Evolutionary conservation across 129 eudicot species (phyloP).

Genomic region (Smallanthus sonchifolius): DNA sequence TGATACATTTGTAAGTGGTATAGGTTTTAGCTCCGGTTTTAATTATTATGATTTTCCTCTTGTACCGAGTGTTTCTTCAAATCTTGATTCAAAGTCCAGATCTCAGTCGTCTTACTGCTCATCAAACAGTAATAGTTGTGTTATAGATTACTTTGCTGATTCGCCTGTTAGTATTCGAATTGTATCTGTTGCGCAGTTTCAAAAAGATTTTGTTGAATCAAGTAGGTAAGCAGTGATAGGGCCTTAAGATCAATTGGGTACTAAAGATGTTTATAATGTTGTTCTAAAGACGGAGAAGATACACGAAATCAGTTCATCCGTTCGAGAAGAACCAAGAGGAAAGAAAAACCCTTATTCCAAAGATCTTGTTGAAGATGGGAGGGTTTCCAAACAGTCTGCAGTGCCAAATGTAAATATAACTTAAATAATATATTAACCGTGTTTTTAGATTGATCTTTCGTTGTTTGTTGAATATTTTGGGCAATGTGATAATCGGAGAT

Average conservation of each 20-base stretch:
- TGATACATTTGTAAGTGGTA: conserved; percentile 16
- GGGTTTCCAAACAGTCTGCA: conserved; percentile 56
- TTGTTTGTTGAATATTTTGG: no score
- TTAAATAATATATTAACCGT: no score
- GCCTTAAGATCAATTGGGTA: conserved; percentile 15
- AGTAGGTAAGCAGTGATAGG: conserved; percentile 29
- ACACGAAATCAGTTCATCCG: background rate
- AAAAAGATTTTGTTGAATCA: conserved; percentile 56
- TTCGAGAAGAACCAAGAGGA: conserved; percentile 39
- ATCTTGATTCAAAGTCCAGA: conserved; percentile 31
- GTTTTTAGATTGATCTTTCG: no score
- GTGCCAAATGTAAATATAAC: no score
- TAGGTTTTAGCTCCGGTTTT: conserved; percentile 32
- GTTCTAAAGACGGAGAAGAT: conserved; percentile 33
- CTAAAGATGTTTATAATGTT: background rate
- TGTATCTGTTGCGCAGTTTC: conserved; percentile 46
- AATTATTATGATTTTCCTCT: conserved; percentile 18
- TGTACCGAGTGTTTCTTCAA: conserved; percentile 24
- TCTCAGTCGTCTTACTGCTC: conserved; percentile 48
- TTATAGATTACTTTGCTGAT: conserved; percentile 48
- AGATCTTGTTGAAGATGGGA: conserved; percentile 39
- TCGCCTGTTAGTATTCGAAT: conserved; percentile 69
- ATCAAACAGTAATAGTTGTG: conserved; percentile 34
- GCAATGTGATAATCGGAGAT: no score
- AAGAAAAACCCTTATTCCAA: conserved; percentile 40